Conservation (phyloP, 2,329 filamentous ascomycete genomes). For the Penicillium sp. region DNA sequence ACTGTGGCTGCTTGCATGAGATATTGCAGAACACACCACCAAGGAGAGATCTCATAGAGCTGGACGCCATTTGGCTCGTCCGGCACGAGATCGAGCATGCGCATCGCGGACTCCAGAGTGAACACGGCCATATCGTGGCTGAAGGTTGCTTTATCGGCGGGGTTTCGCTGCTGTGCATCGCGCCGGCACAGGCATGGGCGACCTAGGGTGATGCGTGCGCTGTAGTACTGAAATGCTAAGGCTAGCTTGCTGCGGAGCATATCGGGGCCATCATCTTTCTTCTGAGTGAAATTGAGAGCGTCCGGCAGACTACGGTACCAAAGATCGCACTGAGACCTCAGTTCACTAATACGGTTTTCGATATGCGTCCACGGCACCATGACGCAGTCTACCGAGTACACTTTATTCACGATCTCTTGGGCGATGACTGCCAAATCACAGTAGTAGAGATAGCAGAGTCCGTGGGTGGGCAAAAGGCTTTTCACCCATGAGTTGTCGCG, state of each 20-base stretch:
- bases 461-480: constrained; percentile 32
- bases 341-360: constrained; percentile 40
- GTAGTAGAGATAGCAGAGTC: constrained; percentile 42
- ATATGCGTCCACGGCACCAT: constrained; percentile 42
- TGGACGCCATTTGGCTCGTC: constrained; percentile 42
- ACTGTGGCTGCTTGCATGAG: constrained; percentile 48
- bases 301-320: constrained; percentile 41
- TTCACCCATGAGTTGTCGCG: constrained; percentile 38
- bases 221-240: constrained; percentile 47
- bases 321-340: constrained; percentile 38
- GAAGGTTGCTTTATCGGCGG: constrained; percentile 29
- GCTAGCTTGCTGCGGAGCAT: constrained; percentile 41
- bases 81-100: constrained; percentile 42
- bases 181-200: constrained; percentile 50
- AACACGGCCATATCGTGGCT: constrained; percentile 41
- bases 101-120: constrained; percentile 41
- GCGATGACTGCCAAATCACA: constrained; percentile 40
- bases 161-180: constrained; percentile 34
- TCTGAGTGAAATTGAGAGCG: constrained; percentile 37
- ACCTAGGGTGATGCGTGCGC: constrained; percentile 44
- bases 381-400: constrained; percentile 43
- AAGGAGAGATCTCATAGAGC: constrained; percentile 43
- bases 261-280: constrained; percentile 33
- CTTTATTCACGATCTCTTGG: constrained; percentile 43
- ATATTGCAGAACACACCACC: constrained; percentile 49